Evolutionary conservation across 2,329 filamentous ascomycete species (phyloP), one percentile per base, ranked within the genome.

Genomic region (Aspergillus eucalypticola): DNA sequence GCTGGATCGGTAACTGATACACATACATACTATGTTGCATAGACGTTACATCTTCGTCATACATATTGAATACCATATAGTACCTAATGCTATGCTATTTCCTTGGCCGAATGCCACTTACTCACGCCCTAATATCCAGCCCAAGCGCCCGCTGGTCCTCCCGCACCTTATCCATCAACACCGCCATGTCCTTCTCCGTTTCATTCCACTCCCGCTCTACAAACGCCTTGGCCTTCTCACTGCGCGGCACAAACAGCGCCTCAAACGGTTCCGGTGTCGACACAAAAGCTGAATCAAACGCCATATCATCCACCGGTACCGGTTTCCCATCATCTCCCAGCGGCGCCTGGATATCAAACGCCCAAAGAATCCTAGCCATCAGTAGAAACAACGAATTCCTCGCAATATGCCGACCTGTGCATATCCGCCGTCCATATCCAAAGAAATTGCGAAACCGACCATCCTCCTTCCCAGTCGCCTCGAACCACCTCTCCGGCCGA

Each of bases 391-490:
- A 55, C 70, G 71, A 72, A 27, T 73, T 71, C 1, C 58, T 62
- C 2, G 73, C 74, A 41, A 78, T 67, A 59, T 69, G 59, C 6
- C 70, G 57, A 0, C 74, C 75, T 0, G 73, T 79, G 8, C 78
- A 78, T 0, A 85, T 79, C 8, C 85, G 75, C 7, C 84, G 74
- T 0, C 84, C 84, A 66, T 85, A 86, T 0, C 81, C 85, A 61
- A 87, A 84, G 54, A 84, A 82, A 8, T 79, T 82, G 0, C 84
- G 81, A 0, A 84, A 83, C 53, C 80, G 83, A 0, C 82, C 83
- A 10, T 83, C 13, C 3, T 15, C 35, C 32, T 54, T 25, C 17
- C 25, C 15, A 2, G 13, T 42, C 73, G 59, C 39, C 17, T 62
- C 60, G 8, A 79, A 69, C 68, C 77, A 81, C 48, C 77, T 69